A percentile compares a stretch with the other conserved stretches of the same genome.
phyloP scores from a whole-genome alignment of 208 protist genomes.

The Plasmodiophora brassicae region DNA sequence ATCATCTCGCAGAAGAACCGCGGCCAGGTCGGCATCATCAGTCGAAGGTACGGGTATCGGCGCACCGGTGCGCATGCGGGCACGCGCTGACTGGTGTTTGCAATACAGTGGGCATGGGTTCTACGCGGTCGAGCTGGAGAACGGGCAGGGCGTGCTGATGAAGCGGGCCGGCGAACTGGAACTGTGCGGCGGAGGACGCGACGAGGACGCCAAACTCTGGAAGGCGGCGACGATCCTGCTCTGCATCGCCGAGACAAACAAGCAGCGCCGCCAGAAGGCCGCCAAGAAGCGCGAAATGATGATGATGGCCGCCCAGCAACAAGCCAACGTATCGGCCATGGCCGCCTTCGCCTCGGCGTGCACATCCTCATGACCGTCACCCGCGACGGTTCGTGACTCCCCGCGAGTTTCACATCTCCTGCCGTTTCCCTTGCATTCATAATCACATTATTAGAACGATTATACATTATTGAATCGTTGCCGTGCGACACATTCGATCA shows the following conservation, averaged over 20 bases:
- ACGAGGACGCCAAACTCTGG: background rate
- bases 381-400: too few relatives aligned
- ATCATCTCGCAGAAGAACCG: background rate
- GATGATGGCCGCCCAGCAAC: conserved; percentile 14
- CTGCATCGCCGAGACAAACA: conserved; percentile 30
- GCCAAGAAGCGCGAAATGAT: background rate
- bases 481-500: too few relatives aligned
- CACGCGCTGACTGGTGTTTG: too few relatives aligned
- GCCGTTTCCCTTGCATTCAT: too few relatives aligned
- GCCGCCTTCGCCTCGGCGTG: too few relatives aligned
- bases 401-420: too few relatives aligned
- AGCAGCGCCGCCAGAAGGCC: background rate
- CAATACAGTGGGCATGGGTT: conserved; percentile 9
- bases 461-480: too few relatives aligned
- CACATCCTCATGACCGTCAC: too few relatives aligned
- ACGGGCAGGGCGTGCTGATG: conserved; percentile 1
- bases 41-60: too few relatives aligned
- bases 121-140: conserved; percentile 17
- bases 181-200: background rate
- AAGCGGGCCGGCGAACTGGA: conserved; percentile 13
- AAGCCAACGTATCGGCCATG: too few relatives aligned
- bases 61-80: too few relatives aligned
- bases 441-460: too few relatives aligned
- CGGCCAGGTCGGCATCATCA: conserved; percentile 13
- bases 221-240: conserved; percentile 29